These are phyloP conservation scores for Gentiana straminea DNA, from an alignment of 257 asterid genomes.

Conservation along the genomic window DNA sequence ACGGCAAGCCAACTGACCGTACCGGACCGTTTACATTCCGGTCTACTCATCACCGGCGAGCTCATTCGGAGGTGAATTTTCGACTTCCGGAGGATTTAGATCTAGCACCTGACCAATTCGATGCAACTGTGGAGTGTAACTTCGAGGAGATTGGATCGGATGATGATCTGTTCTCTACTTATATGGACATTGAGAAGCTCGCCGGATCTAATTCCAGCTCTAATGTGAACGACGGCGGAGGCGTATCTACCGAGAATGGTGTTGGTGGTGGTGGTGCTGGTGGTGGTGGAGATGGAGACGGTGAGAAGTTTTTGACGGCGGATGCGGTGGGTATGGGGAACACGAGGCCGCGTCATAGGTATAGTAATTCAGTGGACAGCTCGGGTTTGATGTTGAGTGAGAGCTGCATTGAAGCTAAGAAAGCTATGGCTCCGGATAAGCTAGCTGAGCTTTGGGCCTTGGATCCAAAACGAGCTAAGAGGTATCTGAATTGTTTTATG, in stretches of 20 bases:
- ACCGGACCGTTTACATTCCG: slow-evolving; percentile 52
- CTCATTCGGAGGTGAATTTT: slow-evolving; percentile 87
- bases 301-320: slow-evolving; percentile 13
- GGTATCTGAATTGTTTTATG: slow-evolving; percentile 22
- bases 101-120: slow-evolving; percentile 66
- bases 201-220: slow-evolving; percentile 38
- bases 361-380: slow-evolving; percentile 64
- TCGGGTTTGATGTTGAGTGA: slow-evolving; percentile 49
- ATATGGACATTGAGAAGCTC: slow-evolving; percentile 89
- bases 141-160: slow-evolving; percentile 93
- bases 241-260: slow-evolving; percentile 25
- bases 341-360: slow-evolving; percentile 39
- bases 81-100: slow-evolving; percentile 79
- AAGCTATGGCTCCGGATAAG: slow-evolving; percentile 96
- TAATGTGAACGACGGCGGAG: slow-evolving; percentile 7
- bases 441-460: slow-evolving; percentile 89
- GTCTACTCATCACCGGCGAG: slow-evolving; percentile 74
- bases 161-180: slow-evolving; percentile 83
- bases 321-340: not conserved
- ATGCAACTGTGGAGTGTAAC: slow-evolving; percentile 37
- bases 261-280: slow-evolving; percentile 5
- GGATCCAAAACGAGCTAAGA: slow-evolving; percentile 96
- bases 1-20: slow-evolving; percentile 22
- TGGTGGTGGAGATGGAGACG: slow-evolving; percentile 1
- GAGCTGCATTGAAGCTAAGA: slow-evolving; percentile 68